Conservation (phyloP, 2,329 filamentous ascomycete species). For the Penicillium sclerotiorum region DNA sequence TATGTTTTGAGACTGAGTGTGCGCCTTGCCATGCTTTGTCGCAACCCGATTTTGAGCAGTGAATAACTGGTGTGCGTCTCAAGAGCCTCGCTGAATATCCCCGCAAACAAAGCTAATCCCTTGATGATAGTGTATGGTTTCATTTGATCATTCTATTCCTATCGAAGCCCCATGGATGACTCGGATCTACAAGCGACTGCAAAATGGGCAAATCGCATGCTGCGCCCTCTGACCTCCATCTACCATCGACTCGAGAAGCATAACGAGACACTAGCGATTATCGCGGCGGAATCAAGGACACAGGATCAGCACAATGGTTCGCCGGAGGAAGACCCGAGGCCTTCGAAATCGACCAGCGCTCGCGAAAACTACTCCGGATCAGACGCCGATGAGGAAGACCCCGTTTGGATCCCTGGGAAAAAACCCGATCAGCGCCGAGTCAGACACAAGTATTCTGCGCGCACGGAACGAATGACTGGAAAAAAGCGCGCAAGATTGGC, state of each 20-base stretch:
- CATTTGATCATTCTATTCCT: conserved; percentile 9
- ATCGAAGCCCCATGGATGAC: conserved; percentile 35
- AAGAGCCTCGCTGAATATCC: not conserved
- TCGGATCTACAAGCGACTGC: conserved; percentile 42
- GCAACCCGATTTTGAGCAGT: conserved; percentile 7
- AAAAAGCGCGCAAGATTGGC: conserved; percentile 33
- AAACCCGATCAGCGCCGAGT: conserved; percentile 35
- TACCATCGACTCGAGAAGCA: conserved; percentile 46
- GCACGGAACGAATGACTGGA: conserved; percentile 27
- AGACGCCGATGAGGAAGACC: conserved; percentile 41
- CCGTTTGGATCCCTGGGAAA: conserved; percentile 43
- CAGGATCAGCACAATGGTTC: conserved; percentile 14
- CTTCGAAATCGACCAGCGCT: not conserved
- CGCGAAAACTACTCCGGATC: conserved; percentile 27
- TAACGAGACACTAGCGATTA: conserved; percentile 35
- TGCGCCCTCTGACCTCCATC: conserved; percentile 46
- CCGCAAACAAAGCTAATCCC: not conserved
- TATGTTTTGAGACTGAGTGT: conserved; percentile 8
- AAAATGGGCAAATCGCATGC: conserved; percentile 47
- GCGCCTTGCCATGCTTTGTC: conserved; percentile 17
- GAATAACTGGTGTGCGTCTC: conserved; percentile 7
- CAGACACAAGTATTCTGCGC: conserved; percentile 41
- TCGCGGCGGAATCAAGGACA: conserved; percentile 25
- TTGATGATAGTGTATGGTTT: conserved; percentile 7
- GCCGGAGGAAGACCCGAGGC: too few species aligned